These are phyloP conservation scores for Sordaria brevicollis DNA, from an alignment of 495 filamentous ascomycete genomes.

Conservation along the genomic window DNA sequence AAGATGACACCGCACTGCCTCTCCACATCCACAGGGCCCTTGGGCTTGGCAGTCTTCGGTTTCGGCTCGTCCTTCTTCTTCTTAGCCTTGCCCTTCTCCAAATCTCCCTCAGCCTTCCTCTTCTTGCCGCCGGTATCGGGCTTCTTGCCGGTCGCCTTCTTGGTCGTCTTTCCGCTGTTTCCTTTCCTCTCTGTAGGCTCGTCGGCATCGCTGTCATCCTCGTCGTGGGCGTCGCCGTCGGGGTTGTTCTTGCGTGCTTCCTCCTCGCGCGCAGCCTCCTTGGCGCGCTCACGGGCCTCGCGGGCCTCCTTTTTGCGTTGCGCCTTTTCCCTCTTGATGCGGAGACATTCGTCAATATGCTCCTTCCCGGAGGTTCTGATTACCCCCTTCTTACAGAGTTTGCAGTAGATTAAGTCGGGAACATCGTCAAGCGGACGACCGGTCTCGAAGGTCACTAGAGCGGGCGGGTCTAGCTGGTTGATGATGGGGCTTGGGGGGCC, in stretches of 20 bases:
- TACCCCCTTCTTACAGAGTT: conserved; percentile 69
- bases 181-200: conserved; percentile 28
- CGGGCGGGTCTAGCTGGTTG: conserved; percentile 61
- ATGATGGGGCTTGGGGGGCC: conserved; percentile 45
- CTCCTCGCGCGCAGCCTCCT: conserved; percentile 45
- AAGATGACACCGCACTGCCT: conserved; percentile 90
- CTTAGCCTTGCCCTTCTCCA: conserved; percentile 67
- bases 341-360: conserved; percentile 61
- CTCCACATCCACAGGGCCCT: conserved; percentile 93
- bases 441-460: conserved; percentile 60
- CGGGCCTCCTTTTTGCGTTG: conserved; percentile 73
- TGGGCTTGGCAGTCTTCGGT: conserved; percentile 75
- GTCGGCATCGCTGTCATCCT: conserved; percentile 61
- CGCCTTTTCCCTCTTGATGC: conserved; percentile 62
- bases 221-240: conserved; percentile 48
- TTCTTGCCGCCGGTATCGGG: conserved; percentile 59
- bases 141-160: conserved; percentile 63
- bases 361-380: conserved; percentile 48
- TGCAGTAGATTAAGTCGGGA: conserved; percentile 63
- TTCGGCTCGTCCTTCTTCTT: conserved; percentile 97
- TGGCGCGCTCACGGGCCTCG: conserved; percentile 59
- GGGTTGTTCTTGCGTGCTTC: conserved; percentile 48
- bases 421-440: conserved; percentile 61
- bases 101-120: conserved; percentile 76
- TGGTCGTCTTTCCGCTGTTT: conserved; percentile 46